A percentile compares a stretch with the other conserved stretches of the same genome.
Conservation (phyloP, 1,284 basidiomycete genomes). For the Sanghuangporus weigelae region DNA sequence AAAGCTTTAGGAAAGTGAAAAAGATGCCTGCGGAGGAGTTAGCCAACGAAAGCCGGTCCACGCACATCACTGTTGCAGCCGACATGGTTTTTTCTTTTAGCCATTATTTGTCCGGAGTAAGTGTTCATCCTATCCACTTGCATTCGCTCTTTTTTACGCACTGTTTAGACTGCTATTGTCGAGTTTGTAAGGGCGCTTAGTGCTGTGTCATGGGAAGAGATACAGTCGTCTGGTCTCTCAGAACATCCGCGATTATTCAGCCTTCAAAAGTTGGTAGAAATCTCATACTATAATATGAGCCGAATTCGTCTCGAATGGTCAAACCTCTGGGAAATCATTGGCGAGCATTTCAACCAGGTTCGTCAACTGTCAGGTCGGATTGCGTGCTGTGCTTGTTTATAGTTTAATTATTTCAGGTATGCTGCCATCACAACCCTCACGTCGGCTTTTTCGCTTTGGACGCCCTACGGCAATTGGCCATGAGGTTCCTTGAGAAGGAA, state of each 20-base stretch:
- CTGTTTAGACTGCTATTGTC: constrained; percentile 84
- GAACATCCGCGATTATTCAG: constrained; percentile 95
- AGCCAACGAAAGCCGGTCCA: constrained; percentile 94
- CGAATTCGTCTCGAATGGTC: constrained; percentile 99
- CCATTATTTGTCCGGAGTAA: constrained; percentile 88
- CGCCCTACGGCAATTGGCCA: constrained; percentile 95
- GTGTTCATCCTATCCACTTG: constrained; percentile 28
- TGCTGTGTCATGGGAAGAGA: constrained; percentile 99
- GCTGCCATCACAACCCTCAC: constrained; percentile 96
- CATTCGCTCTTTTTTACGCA: constrained; percentile 9
- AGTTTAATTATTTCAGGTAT: constrained; percentile 56
- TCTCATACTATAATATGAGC: constrained; percentile 99
- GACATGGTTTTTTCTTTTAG: constrained; percentile 99
- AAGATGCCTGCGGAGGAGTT: constrained; percentile 88
- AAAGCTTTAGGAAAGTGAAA: constrained; percentile 35
- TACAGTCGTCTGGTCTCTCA: constrained; percentile 92
- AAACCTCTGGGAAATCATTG: constrained; percentile 95
- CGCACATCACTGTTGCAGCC: constrained; percentile 96
- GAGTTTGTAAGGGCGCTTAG: constrained; percentile 97
- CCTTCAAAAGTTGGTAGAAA: constrained; percentile 97
- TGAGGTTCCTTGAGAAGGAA: constrained; percentile 99
- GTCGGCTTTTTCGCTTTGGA: constrained; percentile 98
- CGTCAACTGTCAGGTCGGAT: constrained; percentile 20
- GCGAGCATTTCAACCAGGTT: constrained; percentile 98
- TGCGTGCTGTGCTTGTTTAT: neutral